phyloP scores from a whole-genome alignment of 2,329 filamentous ascomycete species.

The Gliomastix tumulicola region DNA sequence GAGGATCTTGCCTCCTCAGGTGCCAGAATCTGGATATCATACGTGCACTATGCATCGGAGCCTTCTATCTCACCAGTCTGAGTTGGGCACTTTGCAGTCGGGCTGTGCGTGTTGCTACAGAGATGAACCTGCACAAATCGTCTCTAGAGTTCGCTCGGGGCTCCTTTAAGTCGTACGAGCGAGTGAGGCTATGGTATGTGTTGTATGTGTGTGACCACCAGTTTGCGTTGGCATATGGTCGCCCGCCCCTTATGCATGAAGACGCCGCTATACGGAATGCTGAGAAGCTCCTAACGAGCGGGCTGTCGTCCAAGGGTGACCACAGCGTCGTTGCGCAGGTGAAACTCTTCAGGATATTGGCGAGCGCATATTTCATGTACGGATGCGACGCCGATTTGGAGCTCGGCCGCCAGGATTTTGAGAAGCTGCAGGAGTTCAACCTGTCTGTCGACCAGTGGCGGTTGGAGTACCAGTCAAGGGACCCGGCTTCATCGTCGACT shows the following conservation, averaged over 20 bases:
- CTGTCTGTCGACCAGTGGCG: conserved; percentile 7
- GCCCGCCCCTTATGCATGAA: conserved; percentile 25
- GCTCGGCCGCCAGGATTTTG: conserved; percentile 4
- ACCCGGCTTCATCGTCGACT: too few species aligned
- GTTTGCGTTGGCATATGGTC: conserved; percentile 29
- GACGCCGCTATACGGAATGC: conserved; percentile 24
- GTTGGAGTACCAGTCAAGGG: conserved; percentile 5
- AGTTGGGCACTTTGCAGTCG: conserved; percentile 29
- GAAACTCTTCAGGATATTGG: conserved; percentile 7
- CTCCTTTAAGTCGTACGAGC: conserved; percentile 21
- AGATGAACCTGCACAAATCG: conserved; percentile 28
- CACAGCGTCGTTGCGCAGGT: conserved; percentile 6
- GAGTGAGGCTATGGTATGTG: conserved; percentile 28
- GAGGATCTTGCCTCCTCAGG: conserved; percentile 14
- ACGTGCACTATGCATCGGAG: conserved; percentile 26
- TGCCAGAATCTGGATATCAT: conserved; percentile 27
- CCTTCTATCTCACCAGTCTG: conserved; percentile 29
- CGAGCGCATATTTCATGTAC: conserved; percentile 8
- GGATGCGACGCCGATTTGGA: conserved; percentile 10
- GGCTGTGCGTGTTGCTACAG: conserved; percentile 27
- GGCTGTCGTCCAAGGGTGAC: conserved; percentile 5
- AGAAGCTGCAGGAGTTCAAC: conserved; percentile 7
- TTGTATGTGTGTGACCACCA: conserved; percentile 28
- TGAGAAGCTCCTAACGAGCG: conserved; percentile 12
- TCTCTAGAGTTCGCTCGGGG: conserved; percentile 24